Conservation (phyloP, 192 early-diverging fungal species). For the Backusella liffmaniae region DNA sequence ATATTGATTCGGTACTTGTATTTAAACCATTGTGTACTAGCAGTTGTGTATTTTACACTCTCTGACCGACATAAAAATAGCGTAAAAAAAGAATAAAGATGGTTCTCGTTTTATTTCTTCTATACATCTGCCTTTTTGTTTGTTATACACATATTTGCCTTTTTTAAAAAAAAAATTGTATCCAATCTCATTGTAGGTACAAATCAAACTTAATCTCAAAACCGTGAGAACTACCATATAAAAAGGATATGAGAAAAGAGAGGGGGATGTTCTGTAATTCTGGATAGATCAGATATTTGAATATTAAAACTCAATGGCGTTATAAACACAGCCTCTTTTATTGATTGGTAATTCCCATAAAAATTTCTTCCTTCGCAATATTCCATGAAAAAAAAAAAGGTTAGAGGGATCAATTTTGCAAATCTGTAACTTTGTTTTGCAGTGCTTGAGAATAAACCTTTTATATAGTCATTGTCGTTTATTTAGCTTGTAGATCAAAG, state of each 20-base stretch:
- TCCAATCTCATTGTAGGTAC: neutral
- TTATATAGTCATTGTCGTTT: too few species aligned
- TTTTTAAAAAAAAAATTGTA: neutral
- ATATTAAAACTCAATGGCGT: neutral
- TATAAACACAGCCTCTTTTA: slow-evolving; percentile 1
- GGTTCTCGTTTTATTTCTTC: neutral
- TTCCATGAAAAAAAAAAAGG: too few species aligned
- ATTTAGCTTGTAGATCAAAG: neutral
- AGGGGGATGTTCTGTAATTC: neutral
- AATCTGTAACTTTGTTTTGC: too few species aligned
- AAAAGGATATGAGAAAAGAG: neutral
- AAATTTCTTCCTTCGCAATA: neutral
- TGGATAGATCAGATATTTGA: neutral
- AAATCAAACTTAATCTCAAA: slow-evolving; percentile 3
- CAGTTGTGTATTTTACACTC: neutral
- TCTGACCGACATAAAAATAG: neutral
- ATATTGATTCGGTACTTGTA: neutral
- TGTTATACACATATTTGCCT: neutral
- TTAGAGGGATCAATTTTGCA: too few species aligned
- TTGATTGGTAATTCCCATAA: neutral
- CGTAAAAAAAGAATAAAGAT: neutral
- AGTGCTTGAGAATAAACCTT: too few species aligned
- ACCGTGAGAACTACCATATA: neutral
- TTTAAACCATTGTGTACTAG: neutral
- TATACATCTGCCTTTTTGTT: neutral